Evolutionary conservation across 2,329 filamentous ascomycete species (phyloP), one percentile per base, ranked within the genome.

Genomic region (Dothistroma pini): DNA sequence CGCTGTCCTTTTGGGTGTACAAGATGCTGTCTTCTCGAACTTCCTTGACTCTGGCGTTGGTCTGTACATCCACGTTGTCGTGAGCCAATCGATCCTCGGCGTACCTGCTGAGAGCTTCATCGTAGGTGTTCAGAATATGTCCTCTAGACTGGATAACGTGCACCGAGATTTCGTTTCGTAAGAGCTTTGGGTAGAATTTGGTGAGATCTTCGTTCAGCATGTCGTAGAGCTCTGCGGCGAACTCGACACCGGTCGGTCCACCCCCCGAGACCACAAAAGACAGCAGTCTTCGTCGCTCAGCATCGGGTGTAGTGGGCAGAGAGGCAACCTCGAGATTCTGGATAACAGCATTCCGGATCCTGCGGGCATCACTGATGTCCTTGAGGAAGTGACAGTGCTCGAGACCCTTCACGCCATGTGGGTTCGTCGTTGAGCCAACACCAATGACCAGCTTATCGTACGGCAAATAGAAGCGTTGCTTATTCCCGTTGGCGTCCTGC

Each of bases 121-220:
- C 95, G 73, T 99, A 99, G 0, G 95, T 99, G 79, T 99, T 99
- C 32, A 99, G 82, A 65, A 99, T 99, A 70, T 99, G 95, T 47
- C 89, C 88, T 61, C 95, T 86, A 70, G 91, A 96, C 74, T 99
- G 95, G 64, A 99, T 97, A 52, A 99, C 83, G 72, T 99, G 96
- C 1, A 99, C 93, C 0, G 95, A 97, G 54, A 99, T 96, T 75
- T 99, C 92, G 73, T 97, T 97, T 63, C 95, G 87, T n/a, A 99
- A 78, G 32, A 99, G 86, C 64, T 87, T 88, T 2, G 95, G 95
- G 75, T 96, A 99, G 69, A 89, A 86, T 56, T 83, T 81, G 49
- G 88, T 88, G 49, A 99, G 77, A 73, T 99, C 95, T 75, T 99
- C 96, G 72, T 99, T 99, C 16, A 99, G 82, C 75, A 99, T 87